Evolutionary conservation across 2,329 filamentous ascomycete species (phyloP).

Genomic region (Xylaria sp.): DNA sequence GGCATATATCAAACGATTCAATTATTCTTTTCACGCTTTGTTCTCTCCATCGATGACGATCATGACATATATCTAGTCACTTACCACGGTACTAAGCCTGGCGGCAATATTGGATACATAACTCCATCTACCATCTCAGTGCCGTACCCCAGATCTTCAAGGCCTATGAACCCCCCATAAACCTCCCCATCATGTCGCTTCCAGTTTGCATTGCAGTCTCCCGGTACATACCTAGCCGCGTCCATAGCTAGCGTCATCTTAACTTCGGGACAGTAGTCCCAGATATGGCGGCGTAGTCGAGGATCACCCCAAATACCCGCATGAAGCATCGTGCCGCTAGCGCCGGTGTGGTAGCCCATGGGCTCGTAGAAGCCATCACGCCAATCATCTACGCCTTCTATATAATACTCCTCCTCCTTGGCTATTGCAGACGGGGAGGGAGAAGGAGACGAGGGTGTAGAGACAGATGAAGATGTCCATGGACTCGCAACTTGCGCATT

Average conservation of each 20-base stretch:
- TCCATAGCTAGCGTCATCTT: slow-evolving; percentile 68
- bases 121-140: slow-evolving; percentile 55
- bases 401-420: slow-evolving; percentile 43
- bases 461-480: neutral
- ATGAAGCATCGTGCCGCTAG: slow-evolving; percentile 58
- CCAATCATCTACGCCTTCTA: slow-evolving; percentile 60
- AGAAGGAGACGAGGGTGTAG: neutral
- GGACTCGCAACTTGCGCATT: slow-evolving; percentile 36
- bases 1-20: slow-evolving; percentile 7
- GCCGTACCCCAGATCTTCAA: slow-evolving; percentile 49
- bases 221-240: slow-evolving; percentile 61
- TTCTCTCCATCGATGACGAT: neutral
- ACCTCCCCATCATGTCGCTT: slow-evolving; percentile 51
- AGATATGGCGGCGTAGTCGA: slow-evolving; percentile 60
- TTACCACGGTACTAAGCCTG: slow-evolving; percentile 50
- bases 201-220: slow-evolving; percentile 58
- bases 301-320: slow-evolving; percentile 60
- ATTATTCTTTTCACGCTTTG: neutral
- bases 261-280: slow-evolving; percentile 67
- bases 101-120: slow-evolving; percentile 55
- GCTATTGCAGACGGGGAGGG: neutral
- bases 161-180: slow-evolving; percentile 34
- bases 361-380: slow-evolving; percentile 64
- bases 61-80: neutral
- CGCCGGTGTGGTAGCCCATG: slow-evolving; percentile 68